phyloP scores from a whole-genome alignment of 345 rosid genomes.

The Arabis alpina region DNA sequence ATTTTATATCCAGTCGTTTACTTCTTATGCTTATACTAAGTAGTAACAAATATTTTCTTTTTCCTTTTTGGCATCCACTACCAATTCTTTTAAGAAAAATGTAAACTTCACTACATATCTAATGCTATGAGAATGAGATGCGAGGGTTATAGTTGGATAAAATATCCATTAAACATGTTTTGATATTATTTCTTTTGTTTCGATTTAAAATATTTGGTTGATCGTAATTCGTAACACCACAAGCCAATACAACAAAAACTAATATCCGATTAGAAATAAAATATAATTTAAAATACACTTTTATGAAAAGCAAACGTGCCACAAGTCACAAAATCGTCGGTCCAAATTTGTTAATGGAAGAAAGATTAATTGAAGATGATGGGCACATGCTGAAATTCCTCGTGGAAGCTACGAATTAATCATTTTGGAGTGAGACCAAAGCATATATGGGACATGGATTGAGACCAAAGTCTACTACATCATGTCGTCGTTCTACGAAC shows the following conservation, averaged over 20 bases:
- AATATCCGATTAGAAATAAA: too few relatives aligned
- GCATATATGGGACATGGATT: constrained; percentile 28
- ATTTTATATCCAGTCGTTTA: background rate
- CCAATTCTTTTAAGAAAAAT: background rate
- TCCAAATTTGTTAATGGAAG: background rate
- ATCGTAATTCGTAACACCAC: too few relatives aligned
- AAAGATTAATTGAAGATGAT: constrained; percentile 20
- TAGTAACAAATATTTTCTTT: too few relatives aligned
- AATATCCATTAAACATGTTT: too few relatives aligned
- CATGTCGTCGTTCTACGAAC: constrained; percentile 11
- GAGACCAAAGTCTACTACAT: constrained; percentile 16
- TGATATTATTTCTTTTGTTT: too few relatives aligned
- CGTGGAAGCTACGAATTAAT: constrained; percentile 41
- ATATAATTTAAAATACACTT: too few relatives aligned
- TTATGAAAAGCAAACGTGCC: too few relatives aligned
- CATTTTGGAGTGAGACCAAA: constrained; percentile 34
- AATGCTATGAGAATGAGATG: background rate
- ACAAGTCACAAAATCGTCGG: background rate
- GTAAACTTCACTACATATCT: background rate
- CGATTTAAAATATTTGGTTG: too few relatives aligned
- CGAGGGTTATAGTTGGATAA: background rate
- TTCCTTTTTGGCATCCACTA: too few relatives aligned
- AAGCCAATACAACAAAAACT: too few relatives aligned
- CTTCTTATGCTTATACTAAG: too few relatives aligned
- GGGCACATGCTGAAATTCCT: constrained; percentile 36